Evolutionary conservation across 1,139 yeast genomes (phyloP), one percentile per base, ranked within the genome.

Genomic region (Saccharomycopsis crataegensis): DNA sequence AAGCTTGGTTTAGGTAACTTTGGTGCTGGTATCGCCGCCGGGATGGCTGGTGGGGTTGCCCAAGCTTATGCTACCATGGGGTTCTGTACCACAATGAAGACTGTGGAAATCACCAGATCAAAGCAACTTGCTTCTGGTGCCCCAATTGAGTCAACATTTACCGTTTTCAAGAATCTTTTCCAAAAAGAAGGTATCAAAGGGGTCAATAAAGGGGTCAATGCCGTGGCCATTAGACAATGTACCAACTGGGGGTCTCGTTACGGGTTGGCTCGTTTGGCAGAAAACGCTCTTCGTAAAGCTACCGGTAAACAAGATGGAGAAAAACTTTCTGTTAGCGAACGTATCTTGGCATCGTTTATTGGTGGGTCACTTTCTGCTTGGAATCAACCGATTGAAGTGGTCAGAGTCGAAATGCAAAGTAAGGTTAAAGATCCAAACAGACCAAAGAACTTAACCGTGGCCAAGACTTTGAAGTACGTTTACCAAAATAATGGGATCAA

Each of bases 201-300:
- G 63, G 89, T 93, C 67, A 93, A 93, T 72, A 90, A 86, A 73
- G 99, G 99, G 68, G 99, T 93, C 59, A 93, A 93, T 67, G 99
- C 99, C n/a, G 98, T 93, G 58, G 98, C 99, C 37, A 86, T 93
- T 63, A 86, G 99, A 73, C 99, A 93, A 70, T 86, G 90, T 86
- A 91, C 98, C 62, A 93, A 93, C 72, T 93, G 99, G 99, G 99
- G 99, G 53, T 89, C 97, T 34, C 79, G 99, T 67, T 91, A 91
- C 67, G 99, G 98, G 42, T 77, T 93, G 50, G 79, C 96, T 16
- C 81, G 99, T 67, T 78, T 91, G 65, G 95, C 96, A 32, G 99
- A 93, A 74, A 95, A 87, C 62, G 76, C 73, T 8, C 89, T 93
- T 64, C 82, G 89, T 66, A 76, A 73, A 49, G 54, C 77, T 28